A percentile compares a stretch with the other conserved stretches of the same genome.
Evolutionary conservation across 306 rosid genomes (phyloP).

Genomic region (Quercus berberidifolia): DNA sequence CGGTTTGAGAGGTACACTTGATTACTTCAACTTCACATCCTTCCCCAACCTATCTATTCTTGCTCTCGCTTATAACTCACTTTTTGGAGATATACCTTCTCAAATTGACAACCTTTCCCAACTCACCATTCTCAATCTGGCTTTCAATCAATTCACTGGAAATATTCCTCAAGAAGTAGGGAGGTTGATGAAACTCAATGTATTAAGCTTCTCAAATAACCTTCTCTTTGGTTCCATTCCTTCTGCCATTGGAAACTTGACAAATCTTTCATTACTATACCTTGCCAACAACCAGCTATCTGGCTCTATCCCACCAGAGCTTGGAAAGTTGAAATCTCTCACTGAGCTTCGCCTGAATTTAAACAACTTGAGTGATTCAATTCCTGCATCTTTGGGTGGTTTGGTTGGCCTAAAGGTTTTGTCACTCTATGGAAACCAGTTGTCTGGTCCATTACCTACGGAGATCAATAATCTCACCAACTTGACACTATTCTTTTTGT

Average conservation of each 20-base stretch:
- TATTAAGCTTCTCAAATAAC: not conserved
- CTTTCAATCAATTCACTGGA: not conserved
- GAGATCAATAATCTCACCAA: no score
- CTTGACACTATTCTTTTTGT: no score
- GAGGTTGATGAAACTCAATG: not conserved
- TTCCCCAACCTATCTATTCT: not conserved
- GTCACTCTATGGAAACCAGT: not conserved
- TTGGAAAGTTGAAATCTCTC: conserved; percentile 12
- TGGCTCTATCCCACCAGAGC: not conserved
- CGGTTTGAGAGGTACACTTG: not conserved
- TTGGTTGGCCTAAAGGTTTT: conserved; percentile 2
- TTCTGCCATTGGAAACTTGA: not conserved
- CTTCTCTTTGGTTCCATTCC: not conserved
- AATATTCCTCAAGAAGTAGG: not conserved
- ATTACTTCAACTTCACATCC: not conserved
- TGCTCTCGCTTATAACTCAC: not conserved
- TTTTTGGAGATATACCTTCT: not conserved
- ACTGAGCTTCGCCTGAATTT: not conserved
- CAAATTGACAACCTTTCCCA: not conserved
- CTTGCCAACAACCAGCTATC: not conserved
- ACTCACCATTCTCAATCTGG: not conserved
- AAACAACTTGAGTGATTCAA: conserved; percentile 3
- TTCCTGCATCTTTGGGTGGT: conserved; percentile 21
- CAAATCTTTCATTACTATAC: not conserved
- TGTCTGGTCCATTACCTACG: no score